Percentiles rank a stretch among this genome's conserved stretches.
Conservation (phyloP, 371 early-diverging fungal genomes). For the Mortierella polycephala region DNA sequence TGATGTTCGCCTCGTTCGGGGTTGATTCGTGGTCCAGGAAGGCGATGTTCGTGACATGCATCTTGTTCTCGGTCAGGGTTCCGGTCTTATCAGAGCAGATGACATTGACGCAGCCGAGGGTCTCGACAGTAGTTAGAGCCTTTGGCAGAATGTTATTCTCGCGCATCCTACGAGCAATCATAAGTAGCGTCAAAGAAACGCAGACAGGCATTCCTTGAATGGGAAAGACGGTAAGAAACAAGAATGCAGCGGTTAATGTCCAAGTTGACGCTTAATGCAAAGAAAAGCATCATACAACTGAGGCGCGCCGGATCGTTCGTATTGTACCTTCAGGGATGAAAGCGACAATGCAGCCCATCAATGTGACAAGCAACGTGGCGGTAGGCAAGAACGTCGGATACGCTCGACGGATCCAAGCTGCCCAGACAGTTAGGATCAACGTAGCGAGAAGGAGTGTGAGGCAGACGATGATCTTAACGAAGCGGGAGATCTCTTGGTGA, state of each 20-base stretch:
- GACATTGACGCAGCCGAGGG: constrained; percentile 73
- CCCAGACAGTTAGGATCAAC: constrained; percentile 64
- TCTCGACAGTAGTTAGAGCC: constrained; percentile 73
- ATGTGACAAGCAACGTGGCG: constrained; percentile 72
- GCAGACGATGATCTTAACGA: constrained; percentile 72
- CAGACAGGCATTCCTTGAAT: constrained; percentile 59
- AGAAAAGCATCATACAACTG: no score
- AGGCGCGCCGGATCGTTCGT: no score
- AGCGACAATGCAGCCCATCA: constrained; percentile 77
- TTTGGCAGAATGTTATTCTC: constrained; percentile 67
- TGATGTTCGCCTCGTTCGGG: constrained; percentile 36
- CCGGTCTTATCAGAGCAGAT: constrained; percentile 83
- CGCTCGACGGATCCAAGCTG: constrained; percentile 57
- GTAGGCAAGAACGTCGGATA: constrained; percentile 66
- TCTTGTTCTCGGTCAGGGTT: constrained; percentile 74
- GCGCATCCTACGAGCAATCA: constrained; percentile 70
- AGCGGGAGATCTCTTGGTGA: constrained; percentile 75
- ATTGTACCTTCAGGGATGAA: constrained; percentile 34
- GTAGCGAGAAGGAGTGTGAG: constrained; percentile 65
- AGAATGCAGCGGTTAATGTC: neutral
- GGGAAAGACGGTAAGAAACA: constrained; percentile 3
- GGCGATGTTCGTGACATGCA: constrained; percentile 66
- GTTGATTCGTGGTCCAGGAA: constrained; percentile 56
- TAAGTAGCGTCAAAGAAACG: constrained; percentile 63
- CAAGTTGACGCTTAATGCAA: no score